Evolutionary conservation across 1,284 basidiomycete species (phyloP).

Genomic region (Irpex sp.): DNA sequence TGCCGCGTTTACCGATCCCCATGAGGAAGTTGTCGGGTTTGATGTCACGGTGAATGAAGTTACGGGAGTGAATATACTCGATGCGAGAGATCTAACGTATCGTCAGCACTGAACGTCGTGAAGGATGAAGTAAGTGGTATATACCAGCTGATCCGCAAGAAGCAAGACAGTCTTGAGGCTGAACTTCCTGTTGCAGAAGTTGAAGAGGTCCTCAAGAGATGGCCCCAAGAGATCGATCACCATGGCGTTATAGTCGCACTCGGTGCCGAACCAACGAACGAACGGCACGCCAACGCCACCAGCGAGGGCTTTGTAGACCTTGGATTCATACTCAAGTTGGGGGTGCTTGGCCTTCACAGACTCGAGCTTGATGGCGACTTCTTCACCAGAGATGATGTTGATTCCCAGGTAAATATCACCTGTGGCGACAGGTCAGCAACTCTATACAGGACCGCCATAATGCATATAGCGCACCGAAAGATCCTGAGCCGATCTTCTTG

Average conservation of each 20-base stretch:
- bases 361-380: constrained; percentile 99
- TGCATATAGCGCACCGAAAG: constrained; percentile 71
- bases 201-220: constrained; percentile 98
- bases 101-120: constrained; percentile 2
- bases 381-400: constrained; percentile 99
- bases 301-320: constrained; percentile 96
- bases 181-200: constrained; percentile 99
- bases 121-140: constrained; percentile 24
- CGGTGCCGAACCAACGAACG: constrained; percentile 97
- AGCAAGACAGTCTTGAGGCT: constrained; percentile 96
- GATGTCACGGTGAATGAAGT: constrained; percentile 99
- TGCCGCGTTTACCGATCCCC: constrained; percentile 99
- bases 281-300: constrained; percentile 99
- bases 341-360: constrained; percentile 99
- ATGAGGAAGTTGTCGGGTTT: constrained; percentile 99
- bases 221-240: constrained; percentile 97
- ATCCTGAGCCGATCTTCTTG: constrained; percentile 99
- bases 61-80: constrained; percentile 99
- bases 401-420: constrained; percentile 99
- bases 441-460: not conserved
- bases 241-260: constrained; percentile 99
- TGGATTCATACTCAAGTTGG: constrained; percentile 99
- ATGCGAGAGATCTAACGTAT: constrained; percentile 87
- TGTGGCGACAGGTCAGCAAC: constrained; percentile 27
- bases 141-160: constrained; percentile 93